Base-by-base conservation (phyloP, 257 asterid genomes). In the Solanum piurae region DNA sequence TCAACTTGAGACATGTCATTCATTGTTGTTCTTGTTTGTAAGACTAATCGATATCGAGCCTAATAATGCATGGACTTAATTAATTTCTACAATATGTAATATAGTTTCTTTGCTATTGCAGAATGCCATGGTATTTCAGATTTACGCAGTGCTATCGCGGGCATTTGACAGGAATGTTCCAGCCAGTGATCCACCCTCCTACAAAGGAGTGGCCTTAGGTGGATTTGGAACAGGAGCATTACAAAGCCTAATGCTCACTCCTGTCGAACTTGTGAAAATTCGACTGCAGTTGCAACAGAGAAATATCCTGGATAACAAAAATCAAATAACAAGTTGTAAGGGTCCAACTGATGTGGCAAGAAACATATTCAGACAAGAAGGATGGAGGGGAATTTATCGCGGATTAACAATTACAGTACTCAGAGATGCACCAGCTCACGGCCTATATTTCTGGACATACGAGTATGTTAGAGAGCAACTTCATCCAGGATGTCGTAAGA, bases 111-210 rank as follows among this genome's bases (percentile, higher is more conserved):
- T 68, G 31, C 42, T 46, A 55, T 69, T 73, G 89, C 95, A 96
- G 99, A 96, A 95, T 87, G 98, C 98, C 2, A 87, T 95, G 85
- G 96, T 90, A 40, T 96, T 95, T 91, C 98, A 96, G 83, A 88
- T 93, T 2, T 94, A 93, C 42, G 98, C 99, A 2, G 33, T 87
- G 9, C 93, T 96, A 4, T 94, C 98, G 3, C 91, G 94, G 36
- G 92, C 90, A 64, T 86, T 94, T 4, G 95, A 94, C 91, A 71
- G 40, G 3, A 88, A 87, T 40, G 29, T 69, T 14, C 74, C 88
- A 18, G 40, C 87, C 3, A 37, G 85, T 3, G 92, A 89, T 29
- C 98, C 98, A 13, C 94, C 98, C 4, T 95, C 98, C 8, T 95
- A 92, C 89, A 90, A 52, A 62, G 94, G 93, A n/a, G 95, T 94